These are phyloP conservation scores for Mycena olivaceomarginata DNA, from an alignment of 768 basidiomycete genomes.

Conservation along the genomic window DNA sequence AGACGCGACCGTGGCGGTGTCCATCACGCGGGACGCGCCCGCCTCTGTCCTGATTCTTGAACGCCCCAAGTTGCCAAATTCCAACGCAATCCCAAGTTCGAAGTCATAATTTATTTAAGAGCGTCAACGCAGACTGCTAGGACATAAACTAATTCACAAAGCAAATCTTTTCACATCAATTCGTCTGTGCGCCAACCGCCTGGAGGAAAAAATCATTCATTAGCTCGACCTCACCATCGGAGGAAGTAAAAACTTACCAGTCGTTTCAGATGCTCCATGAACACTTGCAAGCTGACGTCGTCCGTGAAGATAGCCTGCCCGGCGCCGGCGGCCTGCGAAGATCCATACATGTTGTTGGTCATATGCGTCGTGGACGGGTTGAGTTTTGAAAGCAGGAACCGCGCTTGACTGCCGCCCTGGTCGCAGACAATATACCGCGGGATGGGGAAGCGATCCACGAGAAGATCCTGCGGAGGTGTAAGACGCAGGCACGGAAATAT, in stretches of 20 bases:
- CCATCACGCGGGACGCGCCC: no score
- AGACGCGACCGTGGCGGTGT: background rate
- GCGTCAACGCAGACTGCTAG: conserved; percentile 4
- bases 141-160: conserved; percentile 43
- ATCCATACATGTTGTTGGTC: conserved; percentile 94
- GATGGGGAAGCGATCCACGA: conserved; percentile 96
- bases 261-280: conserved; percentile 98
- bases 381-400: conserved; percentile 97
- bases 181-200: conserved; percentile 84
- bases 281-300: conserved; percentile 97
- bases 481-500: background rate
- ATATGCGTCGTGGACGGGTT: conserved; percentile 99
- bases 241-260: conserved; percentile 72
- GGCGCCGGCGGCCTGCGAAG: conserved; percentile 74
- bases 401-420: conserved; percentile 97
- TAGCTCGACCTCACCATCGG: background rate
- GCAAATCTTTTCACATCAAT: conserved; percentile 57
- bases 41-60: no score
- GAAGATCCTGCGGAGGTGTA: conserved; percentile 80
- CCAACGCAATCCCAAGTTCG: no score
- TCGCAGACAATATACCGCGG: conserved; percentile 99
- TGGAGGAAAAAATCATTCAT: conserved; percentile 47
- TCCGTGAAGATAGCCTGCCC: conserved; percentile 99
- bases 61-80: no score
- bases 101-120: conserved; percentile 30